Base-by-base conservation (phyloP, 2,329 filamentous ascomycete genomes). In the Leptosphaerulina australis region DNA sequence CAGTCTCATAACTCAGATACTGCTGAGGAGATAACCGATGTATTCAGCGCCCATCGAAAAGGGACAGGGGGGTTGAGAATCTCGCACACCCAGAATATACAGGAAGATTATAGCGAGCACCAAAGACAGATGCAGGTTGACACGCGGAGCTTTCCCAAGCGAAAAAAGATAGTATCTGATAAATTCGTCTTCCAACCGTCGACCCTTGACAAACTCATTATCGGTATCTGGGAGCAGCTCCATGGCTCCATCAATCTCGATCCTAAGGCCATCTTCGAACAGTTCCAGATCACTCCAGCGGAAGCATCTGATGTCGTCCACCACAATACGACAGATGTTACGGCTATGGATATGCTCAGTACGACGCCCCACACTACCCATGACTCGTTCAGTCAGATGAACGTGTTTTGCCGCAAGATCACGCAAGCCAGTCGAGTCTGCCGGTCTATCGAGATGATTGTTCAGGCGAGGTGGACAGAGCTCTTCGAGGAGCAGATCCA, bases 391-490 rank as follows among this genome's bases (percentile, higher is more conserved):
- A 74, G 66, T 24, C 66, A 70, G 29, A 76, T 77, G 71, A 78
- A 74, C 24, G 58, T 76, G 0, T 71, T 78, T 18, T 74, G 75
- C 34, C 69, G 74, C 3, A 77, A 75, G 44, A 71, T 77, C n/a
- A 77, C 74, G 24, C 75, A 77, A 46, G 74, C 79, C n/a, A 81
- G 78, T 57, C 76, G 80, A 11, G 78, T 80, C 1, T 81, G 77
- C 44, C 72, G 81, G n/a, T 80, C 80, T 0, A 70, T 83, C n/a
- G 81, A 83, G 61, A 81, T 83, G 49, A 80, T 83, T 18, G 79
- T 83, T 2, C 81, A 83, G 58, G 80, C 81, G 4, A 77, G 79
- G 22, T 84, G 81, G 81, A 72, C 81, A 2, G 79, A 83, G 58
- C 76, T 79, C 25, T 83, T 81, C 55, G 77, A 82, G 45, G 74